phyloP scores from a whole-genome alignment of 2,329 filamentous ascomycete genomes.

The Venturia oleaginea region DNA sequence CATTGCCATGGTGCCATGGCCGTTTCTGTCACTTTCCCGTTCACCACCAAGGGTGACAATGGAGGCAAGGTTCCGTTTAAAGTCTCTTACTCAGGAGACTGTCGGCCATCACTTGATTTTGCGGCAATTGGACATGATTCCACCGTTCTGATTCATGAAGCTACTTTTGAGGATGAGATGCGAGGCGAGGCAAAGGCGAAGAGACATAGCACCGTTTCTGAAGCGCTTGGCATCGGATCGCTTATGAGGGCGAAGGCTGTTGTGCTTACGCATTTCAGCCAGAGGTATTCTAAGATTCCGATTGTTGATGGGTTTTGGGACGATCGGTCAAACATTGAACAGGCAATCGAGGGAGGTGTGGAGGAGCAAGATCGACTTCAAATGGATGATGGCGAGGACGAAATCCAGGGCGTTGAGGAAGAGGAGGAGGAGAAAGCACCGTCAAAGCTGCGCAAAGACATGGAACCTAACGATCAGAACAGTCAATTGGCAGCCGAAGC shows the following conservation, averaged over 20 bases:
- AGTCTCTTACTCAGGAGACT: slow-evolving; percentile 90
- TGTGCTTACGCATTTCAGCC: slow-evolving; percentile 88
- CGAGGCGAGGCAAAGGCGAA: slow-evolving; percentile 70
- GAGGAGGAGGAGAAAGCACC: background rate
- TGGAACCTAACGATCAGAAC: too few species aligned
- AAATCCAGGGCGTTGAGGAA: background rate
- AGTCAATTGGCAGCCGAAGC: too few species aligned
- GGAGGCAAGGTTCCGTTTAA: slow-evolving; percentile 48
- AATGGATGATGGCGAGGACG: background rate
- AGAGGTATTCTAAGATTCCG: slow-evolving; percentile 76
- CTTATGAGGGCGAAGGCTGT: slow-evolving; percentile 73
- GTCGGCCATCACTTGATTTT: slow-evolving; percentile 66
- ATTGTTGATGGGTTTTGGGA: slow-evolving; percentile 26
- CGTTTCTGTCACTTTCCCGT: slow-evolving; percentile 66
- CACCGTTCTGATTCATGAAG: slow-evolving; percentile 87
- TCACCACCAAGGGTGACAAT: slow-evolving; percentile 32
- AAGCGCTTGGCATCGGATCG: slow-evolving; percentile 70
- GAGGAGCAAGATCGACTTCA: slow-evolving; percentile 3
- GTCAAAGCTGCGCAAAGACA: too few species aligned
- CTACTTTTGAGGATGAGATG: slow-evolving; percentile 88
- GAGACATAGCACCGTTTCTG: slow-evolving; percentile 80
- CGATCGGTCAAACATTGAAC: background rate
- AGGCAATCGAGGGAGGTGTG: background rate
- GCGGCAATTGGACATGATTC: slow-evolving; percentile 60
- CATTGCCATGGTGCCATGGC: slow-evolving; percentile 78